A percentile compares a stretch with the other conserved stretches of the same genome.
Evolutionary conservation across 1,139 yeast genomes (phyloP).

Genomic region (Meyerozyma smithsonii): DNA sequence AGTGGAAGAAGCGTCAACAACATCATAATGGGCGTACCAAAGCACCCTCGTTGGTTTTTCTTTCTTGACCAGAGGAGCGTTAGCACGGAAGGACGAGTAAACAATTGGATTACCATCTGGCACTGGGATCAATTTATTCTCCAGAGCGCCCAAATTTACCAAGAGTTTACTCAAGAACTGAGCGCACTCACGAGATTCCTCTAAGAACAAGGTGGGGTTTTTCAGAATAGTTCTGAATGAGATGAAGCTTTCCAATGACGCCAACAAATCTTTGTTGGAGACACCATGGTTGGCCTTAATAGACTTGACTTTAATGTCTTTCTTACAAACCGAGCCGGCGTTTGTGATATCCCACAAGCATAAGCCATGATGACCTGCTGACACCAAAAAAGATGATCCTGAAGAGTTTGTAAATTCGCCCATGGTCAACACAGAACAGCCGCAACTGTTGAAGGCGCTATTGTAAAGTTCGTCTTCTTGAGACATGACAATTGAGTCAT

Average conservation of each 20-base stretch:
- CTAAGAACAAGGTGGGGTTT: constrained; percentile 58
- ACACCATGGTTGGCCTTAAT: not conserved
- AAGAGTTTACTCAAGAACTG: constrained; percentile 62
- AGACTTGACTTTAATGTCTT: not conserved
- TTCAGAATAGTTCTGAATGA: constrained; percentile 76
- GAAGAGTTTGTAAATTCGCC: constrained; percentile 19
- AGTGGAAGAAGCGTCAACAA: constrained; percentile 55
- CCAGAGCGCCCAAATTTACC: constrained; percentile 65
- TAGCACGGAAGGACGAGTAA: constrained; percentile 61
- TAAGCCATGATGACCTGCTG: constrained; percentile 36
- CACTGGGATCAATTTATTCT: constrained; percentile 67
- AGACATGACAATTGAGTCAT: constrained; percentile 10
- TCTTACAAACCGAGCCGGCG: constrained; percentile 11
- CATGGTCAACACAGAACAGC: constrained; percentile 24
- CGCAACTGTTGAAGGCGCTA: constrained; percentile 12
- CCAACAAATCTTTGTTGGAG: constrained; percentile 58
- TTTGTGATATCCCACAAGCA: constrained; percentile 34
- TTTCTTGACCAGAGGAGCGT: constrained; percentile 10
- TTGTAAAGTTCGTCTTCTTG: constrained; percentile 16
- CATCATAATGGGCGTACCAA: constrained; percentile 97
- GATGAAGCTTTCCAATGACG: constrained; percentile 57
- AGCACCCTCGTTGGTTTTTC: constrained; percentile 39
- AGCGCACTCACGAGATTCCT: constrained; percentile 87
- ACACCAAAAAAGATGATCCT: constrained; percentile 25
- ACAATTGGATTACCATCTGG: constrained; percentile 79